Conservation (phyloP, 2,329 filamentous ascomycete genomes). For the Fusarium nodosum region DNA sequence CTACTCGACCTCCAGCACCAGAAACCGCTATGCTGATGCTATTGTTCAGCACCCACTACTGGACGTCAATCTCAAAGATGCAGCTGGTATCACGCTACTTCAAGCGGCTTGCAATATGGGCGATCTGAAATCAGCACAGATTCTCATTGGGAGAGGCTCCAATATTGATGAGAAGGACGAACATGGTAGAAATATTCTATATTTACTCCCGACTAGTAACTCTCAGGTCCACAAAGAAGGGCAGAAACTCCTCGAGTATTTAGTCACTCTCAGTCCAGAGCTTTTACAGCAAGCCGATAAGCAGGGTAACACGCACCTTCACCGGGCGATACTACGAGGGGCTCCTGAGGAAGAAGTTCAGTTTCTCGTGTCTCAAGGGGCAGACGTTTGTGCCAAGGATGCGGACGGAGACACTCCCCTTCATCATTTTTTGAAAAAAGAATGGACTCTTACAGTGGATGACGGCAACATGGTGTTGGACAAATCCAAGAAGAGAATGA, state of each 20-base stretch:
- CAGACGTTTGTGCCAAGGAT: neutral
- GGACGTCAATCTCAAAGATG: neutral
- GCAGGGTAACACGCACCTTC: neutral
- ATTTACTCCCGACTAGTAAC: too few species aligned
- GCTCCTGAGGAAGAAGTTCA: neutral
- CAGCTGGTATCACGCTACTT: neutral
- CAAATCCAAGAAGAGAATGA: fast-evolving
- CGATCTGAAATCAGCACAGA: neutral
- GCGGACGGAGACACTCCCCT: neutral
- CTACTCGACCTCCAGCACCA: neutral
- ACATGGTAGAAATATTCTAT: neutral
- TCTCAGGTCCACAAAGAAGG: too few species aligned
- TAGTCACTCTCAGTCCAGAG: neutral
- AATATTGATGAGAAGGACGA: neutral
- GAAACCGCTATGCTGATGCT: neutral
- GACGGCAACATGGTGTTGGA: neutral
- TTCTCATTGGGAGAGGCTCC: neutral
- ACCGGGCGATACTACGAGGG: neutral
- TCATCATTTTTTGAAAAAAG: neutral
- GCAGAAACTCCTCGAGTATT: fast-evolving
- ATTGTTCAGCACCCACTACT: neutral
- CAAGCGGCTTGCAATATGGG: neutral
- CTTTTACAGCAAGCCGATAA: neutral
- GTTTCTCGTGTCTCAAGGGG: neutral
- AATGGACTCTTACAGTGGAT: fast-evolving